Evolutionary conservation across 805 yeast species (phyloP).

Genomic region (Yarrowia divulgata): DNA sequence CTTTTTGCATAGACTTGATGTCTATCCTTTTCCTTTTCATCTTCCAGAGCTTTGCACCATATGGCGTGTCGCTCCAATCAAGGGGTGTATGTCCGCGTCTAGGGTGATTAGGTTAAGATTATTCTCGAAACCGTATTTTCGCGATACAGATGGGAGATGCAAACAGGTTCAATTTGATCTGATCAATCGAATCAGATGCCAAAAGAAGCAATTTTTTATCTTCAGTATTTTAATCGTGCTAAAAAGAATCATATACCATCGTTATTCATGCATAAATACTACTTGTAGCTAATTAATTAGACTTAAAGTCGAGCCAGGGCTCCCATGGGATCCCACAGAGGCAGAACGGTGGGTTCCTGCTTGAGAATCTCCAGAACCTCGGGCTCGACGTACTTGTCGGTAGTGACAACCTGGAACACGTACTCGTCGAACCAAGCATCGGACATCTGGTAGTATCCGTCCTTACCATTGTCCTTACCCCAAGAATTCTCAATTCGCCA

Average conservation of each 20-base stretch:
- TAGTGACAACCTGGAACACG: slow-evolving; percentile 74
- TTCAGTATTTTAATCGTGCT: too few species aligned
- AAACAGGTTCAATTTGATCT: too few species aligned
- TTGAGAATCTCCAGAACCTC: slow-evolving; percentile 53
- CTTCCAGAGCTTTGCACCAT: slow-evolving; percentile 1
- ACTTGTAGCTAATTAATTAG: too few species aligned
- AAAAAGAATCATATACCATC: background rate
- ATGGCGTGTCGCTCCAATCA: slow-evolving; percentile 25
- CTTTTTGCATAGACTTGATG: slow-evolving; percentile 12
- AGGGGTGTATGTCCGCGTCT: slow-evolving; percentile 17
- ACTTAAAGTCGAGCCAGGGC: slow-evolving; percentile 59
- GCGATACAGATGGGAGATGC: too few species aligned
- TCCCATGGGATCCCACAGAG: slow-evolving; percentile 84
- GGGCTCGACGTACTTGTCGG: slow-evolving; percentile 56
- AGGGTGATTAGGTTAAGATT: slow-evolving; percentile 13
- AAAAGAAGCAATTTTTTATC: background rate
- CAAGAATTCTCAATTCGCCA: slow-evolving; percentile 82
- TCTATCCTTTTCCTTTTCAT: slow-evolving; percentile 1
- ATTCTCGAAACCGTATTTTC: background rate
- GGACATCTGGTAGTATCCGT: slow-evolving; percentile 75
- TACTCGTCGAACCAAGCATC: slow-evolving; percentile 78
- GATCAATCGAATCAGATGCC: background rate
- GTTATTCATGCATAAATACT: slow-evolving; percentile 10
- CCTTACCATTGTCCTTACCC: slow-evolving; percentile 72
- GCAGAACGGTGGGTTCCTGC: slow-evolving; percentile 62